Evolutionary conservation across 331 rosid species (phyloP).

Genomic region (Malus hybrid): DNA sequence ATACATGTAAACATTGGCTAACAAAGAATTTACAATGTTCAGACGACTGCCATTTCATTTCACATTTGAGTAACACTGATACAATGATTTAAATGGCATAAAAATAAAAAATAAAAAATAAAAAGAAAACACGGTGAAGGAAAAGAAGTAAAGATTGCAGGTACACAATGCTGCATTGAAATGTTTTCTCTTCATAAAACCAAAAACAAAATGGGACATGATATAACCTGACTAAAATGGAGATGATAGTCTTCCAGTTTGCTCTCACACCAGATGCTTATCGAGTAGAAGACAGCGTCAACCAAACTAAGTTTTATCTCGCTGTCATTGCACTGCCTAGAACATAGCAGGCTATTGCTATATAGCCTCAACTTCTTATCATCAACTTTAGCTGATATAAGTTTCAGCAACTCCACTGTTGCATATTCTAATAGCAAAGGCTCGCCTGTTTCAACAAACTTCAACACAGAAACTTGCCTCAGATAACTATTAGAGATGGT

Average conservation of each 20-base stretch:
- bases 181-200: not conserved
- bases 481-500: slow-evolving; percentile 2
- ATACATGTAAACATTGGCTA: not conserved
- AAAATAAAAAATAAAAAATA: not conserved
- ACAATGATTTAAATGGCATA: not conserved
- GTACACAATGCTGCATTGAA: not conserved
- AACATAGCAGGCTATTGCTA: slow-evolving; percentile 32
- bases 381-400: slow-evolving; percentile 24
- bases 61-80: not conserved
- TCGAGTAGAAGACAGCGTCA: slow-evolving; percentile 35
- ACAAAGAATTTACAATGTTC: not conserved
- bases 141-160: not conserved
- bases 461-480: slow-evolving; percentile 17
- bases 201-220: not conserved
- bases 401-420: slow-evolving; percentile 33
- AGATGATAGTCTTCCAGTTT: slow-evolving; percentile 52
- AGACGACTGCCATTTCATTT: not conserved
- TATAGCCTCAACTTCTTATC: slow-evolving; percentile 25
- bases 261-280: slow-evolving; percentile 43
- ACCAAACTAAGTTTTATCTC: slow-evolving; percentile 37
- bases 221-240: slow-evolving; percentile 42
- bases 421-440: slow-evolving; percentile 36
- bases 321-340: slow-evolving; percentile 15
- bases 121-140: not conserved
- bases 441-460: slow-evolving; percentile 47